Percentiles rank a stretch among this genome's conserved stretches.
phyloP scores from a whole-genome alignment of 371 early-diverging fungal genomes.

The Syncephalastrum racemosum region DNA sequence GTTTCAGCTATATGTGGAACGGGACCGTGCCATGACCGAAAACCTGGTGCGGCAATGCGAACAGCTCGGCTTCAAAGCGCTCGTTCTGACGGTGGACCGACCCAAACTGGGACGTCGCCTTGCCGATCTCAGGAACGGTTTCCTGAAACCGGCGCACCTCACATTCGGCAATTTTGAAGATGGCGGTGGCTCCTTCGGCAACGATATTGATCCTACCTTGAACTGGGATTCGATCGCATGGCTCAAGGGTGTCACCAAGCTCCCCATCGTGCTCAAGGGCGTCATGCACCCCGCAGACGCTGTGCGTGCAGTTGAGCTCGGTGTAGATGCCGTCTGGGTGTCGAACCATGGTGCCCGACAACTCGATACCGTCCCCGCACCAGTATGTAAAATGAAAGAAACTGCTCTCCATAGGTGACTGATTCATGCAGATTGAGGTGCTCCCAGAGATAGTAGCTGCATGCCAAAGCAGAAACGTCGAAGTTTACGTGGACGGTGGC shows the following conservation, averaged over 20 bases:
- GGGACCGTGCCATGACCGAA: constrained; percentile 52
- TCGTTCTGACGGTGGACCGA: constrained; percentile 74
- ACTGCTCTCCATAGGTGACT: background rate
- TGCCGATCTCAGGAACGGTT: constrained; percentile 29
- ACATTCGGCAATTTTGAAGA: constrained; percentile 1
- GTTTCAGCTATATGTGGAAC: constrained; percentile 76
- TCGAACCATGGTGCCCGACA: constrained; percentile 83
- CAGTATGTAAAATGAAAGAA: constrained; percentile 20
- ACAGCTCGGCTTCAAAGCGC: constrained; percentile 54
- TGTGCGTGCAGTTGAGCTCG: constrained; percentile 54
- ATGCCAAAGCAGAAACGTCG: constrained; percentile 40
- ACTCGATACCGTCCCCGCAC: constrained; percentile 55
- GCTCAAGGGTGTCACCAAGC: constrained; percentile 56
- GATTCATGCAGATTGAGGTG: constrained; percentile 41
- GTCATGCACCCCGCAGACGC: constrained; percentile 70
- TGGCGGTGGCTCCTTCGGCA: constrained; percentile 13
- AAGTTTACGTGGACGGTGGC: constrained; percentile 71
- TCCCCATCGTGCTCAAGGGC: constrained; percentile 76
- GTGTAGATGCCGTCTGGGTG: constrained; percentile 65
- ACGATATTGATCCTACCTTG: constrained; percentile 29
- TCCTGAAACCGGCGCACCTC: background rate
- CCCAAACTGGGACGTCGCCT: constrained; percentile 67
- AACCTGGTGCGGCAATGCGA: constrained; percentile 60
- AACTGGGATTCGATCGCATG: constrained; percentile 71
- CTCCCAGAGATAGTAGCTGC: constrained; percentile 59